A percentile compares a stretch with the other conserved stretches of the same genome.
phyloP scores from a whole-genome alignment of 2,329 filamentous ascomycete species.

The Pseudogymnoascus sp. region DNA sequence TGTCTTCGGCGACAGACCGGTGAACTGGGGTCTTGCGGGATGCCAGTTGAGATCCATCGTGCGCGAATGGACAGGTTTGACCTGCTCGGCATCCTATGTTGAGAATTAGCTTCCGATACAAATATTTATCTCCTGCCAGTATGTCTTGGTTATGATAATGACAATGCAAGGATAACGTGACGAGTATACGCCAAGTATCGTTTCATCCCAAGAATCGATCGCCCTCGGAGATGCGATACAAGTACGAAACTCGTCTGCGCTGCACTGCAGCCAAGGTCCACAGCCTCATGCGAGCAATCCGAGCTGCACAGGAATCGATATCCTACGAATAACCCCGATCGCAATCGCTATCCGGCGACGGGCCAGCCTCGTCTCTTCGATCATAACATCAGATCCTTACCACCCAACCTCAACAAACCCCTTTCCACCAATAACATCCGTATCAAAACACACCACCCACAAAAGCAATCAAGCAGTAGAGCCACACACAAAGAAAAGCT shows the following conservation, averaged over 20 bases:
- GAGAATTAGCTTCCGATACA: slow-evolving; percentile 21
- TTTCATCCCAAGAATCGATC: slow-evolving; percentile 16
- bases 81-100: slow-evolving; percentile 42
- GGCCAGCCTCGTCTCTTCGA: neutral
- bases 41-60: slow-evolving; percentile 30
- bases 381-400: neutral
- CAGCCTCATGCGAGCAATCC: slow-evolving; percentile 16
- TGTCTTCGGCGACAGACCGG: slow-evolving; percentile 12
- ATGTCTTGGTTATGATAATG: slow-evolving; percentile 10
- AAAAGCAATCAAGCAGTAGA: neutral
- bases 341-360: neutral
- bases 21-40: slow-evolving; percentile 17
- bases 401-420: neutral
- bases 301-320: slow-evolving; percentile 12
- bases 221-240: slow-evolving; percentile 8
- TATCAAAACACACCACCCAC: neutral
- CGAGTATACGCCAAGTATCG: slow-evolving; percentile 21
- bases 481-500: neutral
- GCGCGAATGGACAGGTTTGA: slow-evolving; percentile 41
- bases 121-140: slow-evolving; percentile 15
- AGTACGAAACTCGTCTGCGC: neutral
- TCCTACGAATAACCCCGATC: slow-evolving; percentile 4
- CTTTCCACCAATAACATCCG: neutral
- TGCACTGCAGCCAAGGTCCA: slow-evolving; percentile 12
- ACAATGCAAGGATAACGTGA: neutral